Conservation (phyloP, 345 rosid genomes). For the Gossypium anomalum region DNA sequence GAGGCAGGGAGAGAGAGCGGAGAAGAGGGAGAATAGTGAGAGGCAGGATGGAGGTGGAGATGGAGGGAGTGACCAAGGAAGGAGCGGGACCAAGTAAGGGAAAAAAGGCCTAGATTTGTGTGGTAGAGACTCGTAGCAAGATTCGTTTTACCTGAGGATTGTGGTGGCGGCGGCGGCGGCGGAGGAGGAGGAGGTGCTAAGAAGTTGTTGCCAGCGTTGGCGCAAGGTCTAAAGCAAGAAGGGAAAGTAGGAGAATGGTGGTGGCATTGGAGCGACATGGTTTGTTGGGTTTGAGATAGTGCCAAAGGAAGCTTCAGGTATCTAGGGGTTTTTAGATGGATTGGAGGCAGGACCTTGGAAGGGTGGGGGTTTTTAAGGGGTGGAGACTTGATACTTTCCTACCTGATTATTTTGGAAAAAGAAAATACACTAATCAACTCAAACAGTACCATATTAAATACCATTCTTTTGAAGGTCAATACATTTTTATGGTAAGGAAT, state of each 20-base stretch:
- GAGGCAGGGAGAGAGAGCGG: conserved; percentile 44
- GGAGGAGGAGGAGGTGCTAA: conserved; percentile 16
- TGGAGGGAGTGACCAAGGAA: conserved; percentile 72
- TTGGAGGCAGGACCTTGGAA: background rate
- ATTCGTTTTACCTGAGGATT: conserved; percentile 40
- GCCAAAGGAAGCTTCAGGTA: background rate
- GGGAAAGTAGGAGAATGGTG: conserved; percentile 38
- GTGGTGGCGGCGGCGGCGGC: conserved; percentile 31
- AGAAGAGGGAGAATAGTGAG: conserved; percentile 27
- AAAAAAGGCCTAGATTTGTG: conserved; percentile 70
- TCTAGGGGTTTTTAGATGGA: conserved; percentile 23
- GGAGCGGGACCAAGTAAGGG: conserved; percentile 76
- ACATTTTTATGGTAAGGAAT: background rate
- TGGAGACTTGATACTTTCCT: background rate
- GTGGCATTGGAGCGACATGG: conserved; percentile 39
- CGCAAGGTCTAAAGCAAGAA: conserved; percentile 44
- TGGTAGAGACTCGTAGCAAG: conserved; percentile 71
- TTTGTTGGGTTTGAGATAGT: conserved; percentile 12
- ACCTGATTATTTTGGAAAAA: background rate
- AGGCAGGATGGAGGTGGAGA: conserved; percentile 61
- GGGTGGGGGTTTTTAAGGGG: background rate
- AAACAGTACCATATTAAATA: background rate
- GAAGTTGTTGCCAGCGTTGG: conserved; percentile 17
- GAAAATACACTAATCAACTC: background rate
- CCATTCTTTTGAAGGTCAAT: no score